Evolutionary conservation across 306 rosid species (phyloP).

Genomic region (Cucumis cinereus): DNA sequence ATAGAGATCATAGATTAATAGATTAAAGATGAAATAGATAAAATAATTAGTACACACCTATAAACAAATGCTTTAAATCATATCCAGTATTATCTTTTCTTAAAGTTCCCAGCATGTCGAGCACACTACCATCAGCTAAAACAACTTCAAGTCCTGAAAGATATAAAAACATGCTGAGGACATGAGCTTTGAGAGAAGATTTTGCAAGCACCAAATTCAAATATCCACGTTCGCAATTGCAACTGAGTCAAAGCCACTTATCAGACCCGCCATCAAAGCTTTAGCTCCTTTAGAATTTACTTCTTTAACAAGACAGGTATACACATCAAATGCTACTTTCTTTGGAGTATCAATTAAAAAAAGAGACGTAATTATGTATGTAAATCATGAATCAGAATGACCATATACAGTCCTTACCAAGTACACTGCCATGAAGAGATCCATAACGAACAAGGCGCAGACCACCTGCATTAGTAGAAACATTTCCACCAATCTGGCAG

Average conservation of each 20-base stretch:
- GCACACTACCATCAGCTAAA: constrained; percentile 79
- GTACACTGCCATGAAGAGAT: constrained; percentile 87
- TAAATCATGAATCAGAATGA: constrained; percentile 2
- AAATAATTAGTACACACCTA: constrained; percentile 38
- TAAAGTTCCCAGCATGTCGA: constrained; percentile 82
- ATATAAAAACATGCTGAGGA: constrained; percentile 15
- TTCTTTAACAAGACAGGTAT: neutral
- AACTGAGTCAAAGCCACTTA: neutral
- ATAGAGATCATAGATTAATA: neutral
- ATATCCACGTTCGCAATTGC: neutral
- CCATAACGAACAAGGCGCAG: constrained; percentile 89
- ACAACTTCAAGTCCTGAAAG: constrained; percentile 79
- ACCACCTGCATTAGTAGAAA: constrained; percentile 98
- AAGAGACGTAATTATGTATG: neutral
- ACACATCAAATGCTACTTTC: neutral
- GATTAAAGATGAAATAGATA: constrained; percentile 1
- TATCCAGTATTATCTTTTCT: constrained; percentile 98
- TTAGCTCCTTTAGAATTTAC: neutral
- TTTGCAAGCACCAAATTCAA: neutral
- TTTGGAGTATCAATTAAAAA: neutral
- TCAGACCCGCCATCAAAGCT: neutral
- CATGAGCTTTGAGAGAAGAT: neutral
- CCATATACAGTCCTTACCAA: constrained; percentile 39
- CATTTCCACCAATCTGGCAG: constrained; percentile 96
- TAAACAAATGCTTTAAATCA: constrained; percentile 83